Base-by-base conservation (phyloP, 179 eudicot genomes). In the Actinidia arguta region DNA sequence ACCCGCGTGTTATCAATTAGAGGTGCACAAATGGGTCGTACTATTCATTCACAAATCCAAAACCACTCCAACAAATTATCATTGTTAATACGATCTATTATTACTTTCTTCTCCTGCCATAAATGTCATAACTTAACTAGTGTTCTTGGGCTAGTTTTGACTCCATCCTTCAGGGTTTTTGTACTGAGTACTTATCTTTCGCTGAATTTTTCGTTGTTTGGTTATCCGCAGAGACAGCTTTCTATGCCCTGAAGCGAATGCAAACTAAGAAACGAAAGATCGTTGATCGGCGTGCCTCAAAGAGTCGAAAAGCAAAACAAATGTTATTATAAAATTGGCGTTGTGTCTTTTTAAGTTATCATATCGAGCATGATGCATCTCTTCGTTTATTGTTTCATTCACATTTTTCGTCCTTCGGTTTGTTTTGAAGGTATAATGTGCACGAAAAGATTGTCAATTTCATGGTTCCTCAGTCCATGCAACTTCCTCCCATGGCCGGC, bases 241-340 rank as follows among this genome's bases (percentile, higher is more conserved):
- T 92, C 78, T 94, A 96, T 86, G 92, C 95, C 61, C 76, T 92
- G 76, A 96, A 93, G 85, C 90, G 90, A 81, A 70, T 89, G 77
- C 98, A 96, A 83, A 88, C 97, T 24, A 94, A 92, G 92, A 96
- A 94, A 83, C 84, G 99, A 71, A 96, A 96, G 82, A 84, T 90
- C 62, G 98, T 94, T 20, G 98, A 94, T 84, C 90, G 97, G 14
- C 92, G 98, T 84, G 97, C 99, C 78, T 96, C 99, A 75, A 96
- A 96, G 86, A 93, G 96, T 87, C 97, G 99, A 46, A 94, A 96
- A 89, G 92, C 94, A 2, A 31, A 31, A 31, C 55, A 51, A 25
- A 11, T 46, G 66, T 46, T n/a, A 46, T 27, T n/a, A 22, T 55
- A 7, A 31, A 73, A 24, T 39, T 31, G 31, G 18, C 11, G 36